phyloP scores from a whole-genome alignment of 1,139 yeast genomes.

The Debaryomycetaceae sp. region DNA sequence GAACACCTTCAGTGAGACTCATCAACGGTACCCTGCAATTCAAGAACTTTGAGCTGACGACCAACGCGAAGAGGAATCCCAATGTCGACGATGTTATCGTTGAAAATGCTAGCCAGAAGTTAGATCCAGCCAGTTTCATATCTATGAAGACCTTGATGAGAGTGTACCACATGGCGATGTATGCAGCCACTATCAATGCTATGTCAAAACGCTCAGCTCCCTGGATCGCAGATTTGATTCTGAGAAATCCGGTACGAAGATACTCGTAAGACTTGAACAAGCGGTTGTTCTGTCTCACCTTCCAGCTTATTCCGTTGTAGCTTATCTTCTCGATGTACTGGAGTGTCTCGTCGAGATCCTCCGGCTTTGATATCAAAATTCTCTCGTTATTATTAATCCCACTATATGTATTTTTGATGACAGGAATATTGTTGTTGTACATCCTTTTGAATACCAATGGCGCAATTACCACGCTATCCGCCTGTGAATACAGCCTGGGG shows the following conservation, averaged over 20 bases:
- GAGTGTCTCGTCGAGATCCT: constrained; percentile 30
- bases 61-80: constrained; percentile 81
- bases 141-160: constrained; percentile 73
- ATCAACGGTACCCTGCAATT: constrained; percentile 62
- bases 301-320: constrained; percentile 53
- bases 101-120: constrained; percentile 84
- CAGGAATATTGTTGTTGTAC: constrained; percentile 31
- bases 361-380: constrained; percentile 39
- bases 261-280: constrained; percentile 66
- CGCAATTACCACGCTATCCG: constrained; percentile 46
- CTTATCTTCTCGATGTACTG: constrained; percentile 27
- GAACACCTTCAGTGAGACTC: constrained; percentile 86
- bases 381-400: constrained; percentile 37
- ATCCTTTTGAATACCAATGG: constrained; percentile 55
- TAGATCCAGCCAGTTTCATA: constrained; percentile 79
- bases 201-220: constrained; percentile 90
- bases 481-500: constrained; percentile 30
- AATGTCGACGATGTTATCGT: constrained; percentile 78
- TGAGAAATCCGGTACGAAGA: constrained; percentile 41
- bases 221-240: constrained; percentile 51
- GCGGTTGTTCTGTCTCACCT: constrained; percentile 62
- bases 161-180: constrained; percentile 87
- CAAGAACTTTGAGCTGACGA: constrained; percentile 57
- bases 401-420: constrained; percentile 26
- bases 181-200: constrained; percentile 75